Base-by-base conservation (phyloP, 306 rosid genomes). In the Lotus japonicus region DNA sequence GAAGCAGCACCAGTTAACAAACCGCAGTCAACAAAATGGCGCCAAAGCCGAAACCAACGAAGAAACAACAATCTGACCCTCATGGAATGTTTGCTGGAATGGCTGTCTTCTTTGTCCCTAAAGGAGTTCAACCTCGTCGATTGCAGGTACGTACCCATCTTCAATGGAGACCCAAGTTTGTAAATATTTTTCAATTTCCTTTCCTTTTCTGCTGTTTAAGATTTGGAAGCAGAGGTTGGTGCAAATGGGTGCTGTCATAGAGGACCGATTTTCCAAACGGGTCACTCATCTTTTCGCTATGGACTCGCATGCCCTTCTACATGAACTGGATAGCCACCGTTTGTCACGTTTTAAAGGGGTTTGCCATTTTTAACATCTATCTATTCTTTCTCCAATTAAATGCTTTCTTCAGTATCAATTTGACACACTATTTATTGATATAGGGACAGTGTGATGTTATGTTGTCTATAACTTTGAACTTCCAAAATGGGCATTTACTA, bases 221-320 rank as follows among this genome's bases (percentile, higher is more conserved):
- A 88, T 92, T 82, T 92, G 98, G 98, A 88, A 86, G 91, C 87
- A 85, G 81, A 85, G 87, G 70, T 77, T 90, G 83, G 71, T 64
- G 56, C 94, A 86, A 79, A 90, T 81, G 91, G 98, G 97, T 48
- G 98, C 86, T 58, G 68, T 45, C 2, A 61, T 83, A 11, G 96
- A 86, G 51, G 92, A 88, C 28, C 79, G 81, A 10, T 26, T 88
- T 4, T 79, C 88, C 51, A 80, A 86, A 79, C 63, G 71, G 50
- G 92, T 88, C 71, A 86, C 94, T 71, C 92, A 94, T 75, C 75
- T 94, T 63, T 85, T 89, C 23, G 83, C 96, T 16, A 41, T 84
- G 56, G 77, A 84, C 71, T 70, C 80, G 15, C 80, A 67, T 18
- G 62, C 88, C 16, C 88, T 92, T 84, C 79, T 80, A 56, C 79